A percentile compares a stretch with the other conserved stretches of the same genome.
phyloP scores from a whole-genome alignment of 805 yeast genomes.

The Wickerhamomyces queroliae region DNA sequence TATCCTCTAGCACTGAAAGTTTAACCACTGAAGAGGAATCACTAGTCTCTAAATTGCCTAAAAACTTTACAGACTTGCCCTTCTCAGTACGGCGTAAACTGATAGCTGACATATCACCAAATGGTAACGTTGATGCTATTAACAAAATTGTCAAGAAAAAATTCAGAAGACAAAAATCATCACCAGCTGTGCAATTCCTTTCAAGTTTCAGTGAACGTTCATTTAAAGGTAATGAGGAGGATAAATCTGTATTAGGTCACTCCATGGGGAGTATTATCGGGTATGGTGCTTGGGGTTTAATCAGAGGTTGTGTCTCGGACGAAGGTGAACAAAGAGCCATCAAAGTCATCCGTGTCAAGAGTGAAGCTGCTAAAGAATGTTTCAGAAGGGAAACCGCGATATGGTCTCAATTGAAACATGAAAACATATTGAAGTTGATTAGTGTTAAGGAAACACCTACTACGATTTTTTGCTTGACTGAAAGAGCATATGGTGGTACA shows the following conservation, averaged over 20 bases:
- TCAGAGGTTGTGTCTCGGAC: conserved; percentile 54
- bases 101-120: conserved; percentile 29
- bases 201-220: conserved; percentile 19
- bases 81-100: conserved; percentile 53
- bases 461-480: conserved; percentile 69
- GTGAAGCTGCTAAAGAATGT: conserved; percentile 45
- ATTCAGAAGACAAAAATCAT: conserved; percentile 16
- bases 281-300: conserved; percentile 86
- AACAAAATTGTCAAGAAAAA: conserved; percentile 20
- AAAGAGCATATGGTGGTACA: conserved; percentile 69
- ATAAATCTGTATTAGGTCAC: conserved; percentile 58
- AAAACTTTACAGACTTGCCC: conserved; percentile 49
- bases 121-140: conserved; percentile 24
- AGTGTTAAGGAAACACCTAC: conserved; percentile 55
- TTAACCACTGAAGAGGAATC: conserved; percentile 24
- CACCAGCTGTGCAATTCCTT: conserved; percentile 24
- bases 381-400: conserved; percentile 67
- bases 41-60: conserved; percentile 35
- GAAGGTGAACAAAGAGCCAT: conserved; percentile 43
- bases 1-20: conserved; percentile 3
- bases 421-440: conserved; percentile 56
- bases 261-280: conserved; percentile 73
- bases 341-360: conserved; percentile 53
- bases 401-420: conserved; percentile 68
- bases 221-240: conserved; percentile 46